Conservation (phyloP, 768 basidiomycete genomes). For the Rhodocollybia butyracea region DNA sequence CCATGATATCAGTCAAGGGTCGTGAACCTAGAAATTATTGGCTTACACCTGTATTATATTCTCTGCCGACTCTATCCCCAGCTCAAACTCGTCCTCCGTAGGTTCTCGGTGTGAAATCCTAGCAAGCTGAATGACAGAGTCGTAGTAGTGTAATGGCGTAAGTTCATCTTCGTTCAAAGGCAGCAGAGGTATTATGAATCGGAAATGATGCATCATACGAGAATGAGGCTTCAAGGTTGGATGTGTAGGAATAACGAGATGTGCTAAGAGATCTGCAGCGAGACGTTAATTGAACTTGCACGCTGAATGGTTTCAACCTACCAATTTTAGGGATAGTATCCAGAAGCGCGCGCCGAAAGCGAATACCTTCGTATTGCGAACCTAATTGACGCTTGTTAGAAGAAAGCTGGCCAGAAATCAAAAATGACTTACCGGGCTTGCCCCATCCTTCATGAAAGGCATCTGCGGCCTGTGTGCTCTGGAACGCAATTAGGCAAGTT, state of each 20-base stretch:
- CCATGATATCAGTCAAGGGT: background rate
- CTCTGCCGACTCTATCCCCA: constrained; percentile 58
- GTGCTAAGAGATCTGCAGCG: constrained; percentile 60
- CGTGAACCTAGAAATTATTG: background rate
- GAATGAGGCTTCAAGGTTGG: constrained; percentile 68
- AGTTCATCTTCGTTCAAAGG: constrained; percentile 59
- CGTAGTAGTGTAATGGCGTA: constrained; percentile 71
- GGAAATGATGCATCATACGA: constrained; percentile 79
- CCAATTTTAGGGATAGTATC: constrained; percentile 71
- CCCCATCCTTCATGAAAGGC: constrained; percentile 76
- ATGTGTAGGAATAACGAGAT: constrained; percentile 68
- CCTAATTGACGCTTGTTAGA: constrained; percentile 29
- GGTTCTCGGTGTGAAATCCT: constrained; percentile 58
- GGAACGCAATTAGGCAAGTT: constrained; percentile 65
- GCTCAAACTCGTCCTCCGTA: constrained; percentile 62
- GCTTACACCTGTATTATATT: constrained; percentile 62
- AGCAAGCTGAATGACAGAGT: constrained; percentile 71
- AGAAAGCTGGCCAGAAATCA: background rate
- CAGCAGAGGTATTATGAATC: constrained; percentile 67
- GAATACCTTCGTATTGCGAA: constrained; percentile 54
- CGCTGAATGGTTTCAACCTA: constrained; percentile 27
- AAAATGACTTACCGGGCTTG: constrained; percentile 46
- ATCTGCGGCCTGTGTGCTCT: constrained; percentile 67
- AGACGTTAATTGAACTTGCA: background rate
- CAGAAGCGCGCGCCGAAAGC: constrained; percentile 66